Evolutionary conservation across 2,329 filamentous ascomycete species (phyloP).

Genomic region (Tolypocladium sp.): DNA sequence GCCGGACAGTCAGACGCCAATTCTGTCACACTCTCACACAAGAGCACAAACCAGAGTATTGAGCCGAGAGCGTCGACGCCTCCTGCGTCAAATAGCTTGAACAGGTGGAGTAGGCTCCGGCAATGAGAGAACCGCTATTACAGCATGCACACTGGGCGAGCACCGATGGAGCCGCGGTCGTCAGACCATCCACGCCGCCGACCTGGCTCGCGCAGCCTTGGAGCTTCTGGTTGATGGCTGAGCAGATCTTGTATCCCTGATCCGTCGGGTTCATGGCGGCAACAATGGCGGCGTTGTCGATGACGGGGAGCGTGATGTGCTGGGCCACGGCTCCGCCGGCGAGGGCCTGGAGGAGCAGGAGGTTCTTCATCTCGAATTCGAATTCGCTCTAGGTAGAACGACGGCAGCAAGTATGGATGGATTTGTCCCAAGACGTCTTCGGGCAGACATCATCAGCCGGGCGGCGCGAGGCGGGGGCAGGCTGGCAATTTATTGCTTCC

Average conservation of each 20-base stretch:
- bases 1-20: not conserved
- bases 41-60: conserved; percentile 15
- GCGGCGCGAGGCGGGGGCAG: not conserved
- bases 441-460: not conserved
- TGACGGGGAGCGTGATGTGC: conserved; percentile 8
- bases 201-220: conserved; percentile 11
- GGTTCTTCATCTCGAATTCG: conserved; percentile 15
- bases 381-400: not conserved
- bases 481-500: not conserved
- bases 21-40: not conserved
- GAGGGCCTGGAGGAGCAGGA: conserved; percentile 10
- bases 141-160: conserved; percentile 21
- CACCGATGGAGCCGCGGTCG: conserved; percentile 11
- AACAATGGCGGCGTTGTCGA: conserved; percentile 11
- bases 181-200: conserved; percentile 13
- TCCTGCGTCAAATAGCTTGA: conserved; percentile 16
- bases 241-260: conserved; percentile 14
- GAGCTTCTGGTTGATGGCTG: conserved; percentile 10
- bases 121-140: conserved; percentile 8
- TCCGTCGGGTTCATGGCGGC: conserved; percentile 15
- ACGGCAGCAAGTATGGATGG: not conserved
- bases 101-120: conserved; percentile 17
- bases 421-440: not conserved
- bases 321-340: conserved; percentile 17
- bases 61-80: conserved; percentile 9